Conservation (phyloP, 2,329 filamentous ascomycete species). For the Curvularia hawaiiensis region DNA sequence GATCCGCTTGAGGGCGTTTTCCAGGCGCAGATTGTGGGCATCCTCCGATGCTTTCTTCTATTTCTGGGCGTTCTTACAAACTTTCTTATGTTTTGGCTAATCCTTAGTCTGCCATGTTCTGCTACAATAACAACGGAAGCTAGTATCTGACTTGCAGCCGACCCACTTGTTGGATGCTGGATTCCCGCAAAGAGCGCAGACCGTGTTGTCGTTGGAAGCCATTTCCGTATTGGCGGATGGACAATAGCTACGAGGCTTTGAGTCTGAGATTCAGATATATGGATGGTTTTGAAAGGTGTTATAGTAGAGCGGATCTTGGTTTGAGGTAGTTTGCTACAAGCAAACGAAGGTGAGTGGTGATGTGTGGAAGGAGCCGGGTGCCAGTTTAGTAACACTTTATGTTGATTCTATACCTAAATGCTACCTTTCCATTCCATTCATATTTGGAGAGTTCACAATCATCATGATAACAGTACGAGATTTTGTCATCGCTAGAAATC, state of each 20-base stretch:
- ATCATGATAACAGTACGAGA: not conserved
- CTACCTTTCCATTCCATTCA: not conserved
- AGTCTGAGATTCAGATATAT: not conserved
- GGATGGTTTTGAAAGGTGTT: not conserved
- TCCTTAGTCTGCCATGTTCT: constrained; percentile 8
- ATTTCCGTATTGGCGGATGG: not conserved
- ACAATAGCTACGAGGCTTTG: no score
- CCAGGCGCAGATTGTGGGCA: not conserved
- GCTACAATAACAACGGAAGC: constrained; percentile 2
- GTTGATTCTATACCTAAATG: not conserved
- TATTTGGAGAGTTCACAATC: no score
- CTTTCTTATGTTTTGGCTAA: constrained; percentile 5
- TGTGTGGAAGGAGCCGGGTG: not conserved
- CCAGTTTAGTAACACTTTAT: not conserved
- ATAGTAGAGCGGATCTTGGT: not conserved
- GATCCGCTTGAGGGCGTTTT: not conserved
- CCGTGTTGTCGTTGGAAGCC: not conserved
- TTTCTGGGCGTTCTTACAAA: not conserved
- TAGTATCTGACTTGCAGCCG: constrained; percentile 1
- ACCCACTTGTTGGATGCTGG: constrained; percentile 4
- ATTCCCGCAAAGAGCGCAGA: not conserved
- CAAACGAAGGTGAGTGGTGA: constrained; percentile 1
- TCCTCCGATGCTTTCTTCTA: no score
- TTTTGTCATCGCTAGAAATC: not conserved
- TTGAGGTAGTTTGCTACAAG: not conserved